A percentile compares a stretch with the other conserved stretches of the same genome.
phyloP scores from a whole-genome alignment of 108 stramenopile species.

The Fistulifera solaris region DNA sequence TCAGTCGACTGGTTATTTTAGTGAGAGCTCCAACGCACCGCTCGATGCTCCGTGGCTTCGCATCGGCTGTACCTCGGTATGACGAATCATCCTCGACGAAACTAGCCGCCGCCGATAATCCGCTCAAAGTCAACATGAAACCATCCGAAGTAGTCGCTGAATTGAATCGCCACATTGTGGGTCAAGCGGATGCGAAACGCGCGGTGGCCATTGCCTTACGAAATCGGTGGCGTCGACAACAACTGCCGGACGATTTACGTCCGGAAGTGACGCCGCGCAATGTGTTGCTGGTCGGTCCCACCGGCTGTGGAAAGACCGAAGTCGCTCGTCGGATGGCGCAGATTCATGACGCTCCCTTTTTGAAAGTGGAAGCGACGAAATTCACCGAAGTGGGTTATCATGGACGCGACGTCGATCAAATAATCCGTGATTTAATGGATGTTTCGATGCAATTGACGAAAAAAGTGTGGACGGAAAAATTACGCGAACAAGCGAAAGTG shows the following conservation, averaged over 20 bases:
- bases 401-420: constrained; percentile 97
- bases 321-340: constrained; percentile 96
- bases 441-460: constrained; percentile 85
- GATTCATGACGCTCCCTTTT: constrained; percentile 95
- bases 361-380: constrained; percentile 99
- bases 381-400: constrained; percentile 99
- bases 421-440: constrained; percentile 98
- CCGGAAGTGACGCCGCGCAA: constrained; percentile 97
- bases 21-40: too few species aligned
- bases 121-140: constrained; percentile 26
- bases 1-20: too few species aligned
- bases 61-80: too few species aligned
- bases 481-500: constrained; percentile 56
- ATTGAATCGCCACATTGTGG: constrained; percentile 91
- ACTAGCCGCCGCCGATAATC: too few species aligned
- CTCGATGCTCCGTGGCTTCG: too few species aligned
- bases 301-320: constrained; percentile 81
- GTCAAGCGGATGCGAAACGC: constrained; percentile 92
- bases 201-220: constrained; percentile 98
- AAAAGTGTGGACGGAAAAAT: constrained; percentile 74
- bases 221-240: constrained; percentile 96
- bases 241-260: constrained; percentile 78
- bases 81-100: too few species aligned
- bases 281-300: constrained; percentile 99
- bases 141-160: constrained; percentile 74